Base-by-base conservation (phyloP, 2,329 filamentous ascomycete genomes). In the Rachicladosporium sp. region DNA sequence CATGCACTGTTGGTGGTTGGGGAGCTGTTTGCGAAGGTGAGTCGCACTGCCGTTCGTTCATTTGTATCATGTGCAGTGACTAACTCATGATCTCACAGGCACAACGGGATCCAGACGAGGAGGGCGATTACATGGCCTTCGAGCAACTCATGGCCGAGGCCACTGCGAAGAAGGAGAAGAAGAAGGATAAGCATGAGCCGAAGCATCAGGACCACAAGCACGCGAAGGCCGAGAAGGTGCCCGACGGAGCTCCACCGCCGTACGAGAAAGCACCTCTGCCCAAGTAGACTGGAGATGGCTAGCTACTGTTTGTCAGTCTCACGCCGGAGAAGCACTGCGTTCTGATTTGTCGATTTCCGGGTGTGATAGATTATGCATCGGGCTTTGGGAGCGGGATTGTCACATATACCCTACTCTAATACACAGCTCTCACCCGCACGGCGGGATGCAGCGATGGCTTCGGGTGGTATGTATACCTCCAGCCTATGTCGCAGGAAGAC, bases 51-150 rank as follows among this genome's bases (percentile, higher is more conserved):
- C 19, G 13, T 10, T 40, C 21, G 31, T 32, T 3, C 15, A 31
- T 27, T 15, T 19, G 9, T 29, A 7, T 3, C 3, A 35, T 21
- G 4, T 10, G 12, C 4, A 12, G 33, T 41, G 15, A 38, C 49
- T 51, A 37, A 48, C 30, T 29, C 11, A 35, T 21, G 37, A 39
- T 31, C 35, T 23, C 15, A 8, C 50, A 95, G 88, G 85, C 89
- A 31, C 74, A 82, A 60, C 80, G 91, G 46, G 82, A 89, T 40
- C 82, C 89, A 32, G 91, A 98, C 48, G 91, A 98, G 67, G 91
- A 98, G 64, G 89, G 91, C 48, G 91, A 96, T 55, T 96, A 93
- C 65, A 93, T 98, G 76, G 88, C 89, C 10, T 98, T 98, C 52
- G 91, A 98, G 62, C 87, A 96, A 63, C 78, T 98, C 41, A 93